Conservation (phyloP, 768 basidiomycete genomes). For the Podaxis sp. region DNA sequence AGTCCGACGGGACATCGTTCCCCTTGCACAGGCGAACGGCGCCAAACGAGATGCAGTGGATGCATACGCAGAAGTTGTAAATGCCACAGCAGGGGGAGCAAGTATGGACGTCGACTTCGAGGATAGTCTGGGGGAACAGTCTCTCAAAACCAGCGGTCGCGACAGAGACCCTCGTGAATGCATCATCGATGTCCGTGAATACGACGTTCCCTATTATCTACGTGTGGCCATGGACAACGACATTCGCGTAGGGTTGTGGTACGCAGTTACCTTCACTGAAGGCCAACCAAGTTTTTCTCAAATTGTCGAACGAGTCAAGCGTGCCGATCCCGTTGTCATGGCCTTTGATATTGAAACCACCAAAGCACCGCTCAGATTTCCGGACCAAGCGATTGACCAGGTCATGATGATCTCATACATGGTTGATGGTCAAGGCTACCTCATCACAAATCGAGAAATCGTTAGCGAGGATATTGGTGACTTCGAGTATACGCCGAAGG, state of each 20-base stretch:
- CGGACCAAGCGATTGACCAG: slow-evolving; percentile 93
- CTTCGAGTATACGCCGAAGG: slow-evolving; percentile 98
- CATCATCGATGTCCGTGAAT: slow-evolving; percentile 94
- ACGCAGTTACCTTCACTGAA: slow-evolving; percentile 78
- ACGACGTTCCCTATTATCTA: slow-evolving; percentile 95
- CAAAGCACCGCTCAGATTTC: slow-evolving; percentile 99
- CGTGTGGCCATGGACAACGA: slow-evolving; percentile 99
- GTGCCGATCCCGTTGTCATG: slow-evolving; percentile 99
- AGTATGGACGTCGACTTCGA: slow-evolving; percentile 70
- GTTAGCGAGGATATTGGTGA: slow-evolving; percentile 97
- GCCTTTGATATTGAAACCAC: slow-evolving; percentile 99
- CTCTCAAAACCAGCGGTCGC: slow-evolving; percentile 35
- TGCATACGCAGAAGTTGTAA: slow-evolving; percentile 96
- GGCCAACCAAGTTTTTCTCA: slow-evolving; percentile 75
- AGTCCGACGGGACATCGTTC: slow-evolving; percentile 86
- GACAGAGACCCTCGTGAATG: slow-evolving; percentile 87
- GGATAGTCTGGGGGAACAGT: slow-evolving; percentile 51
- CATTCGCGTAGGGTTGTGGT: slow-evolving; percentile 98
- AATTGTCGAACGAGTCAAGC: slow-evolving; percentile 86
- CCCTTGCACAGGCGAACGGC: slow-evolving; percentile 86
- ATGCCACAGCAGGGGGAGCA: slow-evolving; percentile 62
- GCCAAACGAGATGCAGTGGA: slow-evolving; percentile 95
- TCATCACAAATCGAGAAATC: slow-evolving; percentile 97
- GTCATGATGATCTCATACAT: slow-evolving; percentile 99
- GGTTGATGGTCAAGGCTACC: slow-evolving; percentile 96